These are phyloP conservation scores for Sphagnum tenellum DNA, from an alignment of 225 moss, liverwort and hornwort species.

Conservation along the genomic window DNA sequence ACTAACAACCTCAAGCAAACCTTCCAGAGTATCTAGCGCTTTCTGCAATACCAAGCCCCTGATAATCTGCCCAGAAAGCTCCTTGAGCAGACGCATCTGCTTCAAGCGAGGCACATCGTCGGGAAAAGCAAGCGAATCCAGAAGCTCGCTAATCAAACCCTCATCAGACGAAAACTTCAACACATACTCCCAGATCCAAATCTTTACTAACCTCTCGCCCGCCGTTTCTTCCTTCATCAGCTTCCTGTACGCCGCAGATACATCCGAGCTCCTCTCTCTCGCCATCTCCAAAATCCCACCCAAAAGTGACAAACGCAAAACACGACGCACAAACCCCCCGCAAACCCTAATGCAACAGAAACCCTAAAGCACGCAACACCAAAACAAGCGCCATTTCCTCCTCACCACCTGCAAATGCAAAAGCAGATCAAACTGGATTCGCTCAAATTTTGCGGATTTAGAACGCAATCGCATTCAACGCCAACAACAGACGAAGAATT, in stretches of 20 bases:
- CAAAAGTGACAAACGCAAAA: too few species aligned
- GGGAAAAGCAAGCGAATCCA: constrained; percentile 11
- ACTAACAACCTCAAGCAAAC: constrained; percentile 3
- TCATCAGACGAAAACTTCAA: constrained; percentile 13
- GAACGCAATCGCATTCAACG: too few species aligned
- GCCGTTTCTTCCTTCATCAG: constrained; percentile 8
- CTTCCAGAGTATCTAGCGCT: constrained; percentile 12
- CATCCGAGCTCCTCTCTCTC: constrained; percentile 13
- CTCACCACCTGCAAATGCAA: too few species aligned
- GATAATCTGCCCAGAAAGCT: constrained; percentile 12
- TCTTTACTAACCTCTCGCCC: constrained; percentile 5
- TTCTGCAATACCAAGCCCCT: constrained; percentile 11
- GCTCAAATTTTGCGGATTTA: too few species aligned
- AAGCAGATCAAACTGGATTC: too few species aligned
- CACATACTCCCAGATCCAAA: constrained; percentile 38
- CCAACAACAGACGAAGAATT: too few species aligned
- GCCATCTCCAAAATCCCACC: constrained; percentile 8
- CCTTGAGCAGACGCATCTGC: constrained; percentile 18
- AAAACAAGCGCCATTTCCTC: too few species aligned
- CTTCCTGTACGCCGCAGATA: constrained; percentile 7
- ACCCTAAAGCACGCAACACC: too few species aligned
- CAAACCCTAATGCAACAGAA: too few species aligned
- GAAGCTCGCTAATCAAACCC: constrained; percentile 11
- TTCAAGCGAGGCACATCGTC: constrained; percentile 18
- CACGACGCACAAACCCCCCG: too few species aligned